A percentile compares a stretch with the other conserved stretches of the same genome.
phyloP scores from a whole-genome alignment of 169 alveolate species.

The Plasmodium billcollinsi region DNA sequence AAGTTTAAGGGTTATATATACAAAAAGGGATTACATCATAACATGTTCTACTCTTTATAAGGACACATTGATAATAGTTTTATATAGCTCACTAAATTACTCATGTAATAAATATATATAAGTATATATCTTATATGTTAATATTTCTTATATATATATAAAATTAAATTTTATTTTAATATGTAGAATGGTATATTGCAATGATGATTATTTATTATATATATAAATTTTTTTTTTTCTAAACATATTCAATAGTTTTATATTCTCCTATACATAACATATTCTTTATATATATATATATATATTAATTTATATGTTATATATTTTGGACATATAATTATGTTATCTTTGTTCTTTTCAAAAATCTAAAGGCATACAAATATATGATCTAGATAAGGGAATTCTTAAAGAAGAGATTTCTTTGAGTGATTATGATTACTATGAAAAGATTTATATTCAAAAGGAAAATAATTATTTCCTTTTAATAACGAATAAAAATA shows the following conservation, averaged over 20 bases:
- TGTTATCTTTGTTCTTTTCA: background rate
- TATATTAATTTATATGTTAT: background rate
- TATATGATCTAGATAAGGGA: slow-evolving; percentile 20
- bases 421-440: slow-evolving; percentile 21
- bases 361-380: slow-evolving; percentile 22
- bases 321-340: background rate
- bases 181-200: background rate
- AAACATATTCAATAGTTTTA: background rate
- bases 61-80: slow-evolving; percentile 34
- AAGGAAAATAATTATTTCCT: slow-evolving; percentile 30
- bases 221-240: background rate
- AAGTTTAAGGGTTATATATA: slow-evolving; percentile 16
- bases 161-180: background rate
- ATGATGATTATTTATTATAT: background rate
- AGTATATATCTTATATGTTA: background rate
- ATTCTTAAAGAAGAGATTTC: slow-evolving; percentile 30
- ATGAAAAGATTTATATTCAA: slow-evolving; percentile 54
- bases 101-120: slow-evolving; percentile 33
- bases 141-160: background rate
- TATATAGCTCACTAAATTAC: slow-evolving; percentile 14
- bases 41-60: slow-evolving; percentile 29
- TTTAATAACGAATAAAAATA: slow-evolving; percentile 56
- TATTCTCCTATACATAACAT: background rate
- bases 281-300: background rate
- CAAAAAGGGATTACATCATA: slow-evolving; percentile 31